Base-by-base conservation (phyloP, 148 eudicot genomes). In the Rhododendron vialii region DNA sequence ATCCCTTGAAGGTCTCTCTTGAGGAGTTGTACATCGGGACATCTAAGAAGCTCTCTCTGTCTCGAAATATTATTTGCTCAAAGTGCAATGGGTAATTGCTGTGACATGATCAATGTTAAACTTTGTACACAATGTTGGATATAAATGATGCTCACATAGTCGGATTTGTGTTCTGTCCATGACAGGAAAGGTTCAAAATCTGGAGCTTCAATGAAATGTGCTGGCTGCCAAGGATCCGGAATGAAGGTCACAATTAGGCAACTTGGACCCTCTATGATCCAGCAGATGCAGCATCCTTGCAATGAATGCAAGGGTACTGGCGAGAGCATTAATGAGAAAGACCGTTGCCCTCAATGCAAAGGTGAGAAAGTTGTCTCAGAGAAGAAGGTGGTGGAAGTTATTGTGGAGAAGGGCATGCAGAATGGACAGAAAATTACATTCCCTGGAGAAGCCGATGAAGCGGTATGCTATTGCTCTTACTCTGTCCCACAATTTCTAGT, bases 361-460 rank as follows among this genome's bases (percentile, higher is more conserved):
- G 98, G 95, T 14, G 93, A 94, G 84, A 94, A 94, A 86, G 94
- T 94, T 76, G 91, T 87, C 47, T 91, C 84, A 77, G 93, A 93
- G 86, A 94, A 93, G 88, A 94, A 94, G 87, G 95, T 94, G 30
- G 86, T 93, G 33, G 98, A 94, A 87, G 95, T 92, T 1, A 9
- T 76, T 59, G 94, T 93, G 4, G 98, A 94, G 83, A 94, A 94
- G 94, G 98, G 98, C 28, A 94, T 94, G 98, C 95, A 90, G 41
- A 86, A 92, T 84, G 93, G 92, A 7, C 95, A 93, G 89, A 92
- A 92, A 59, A 92, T 94, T 61, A 92, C 95, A 55, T 94, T 94
- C 84, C 91, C 92, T 18, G 97, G 97, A 24, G 97, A 90, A 84
- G 97, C 97, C 10, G 97, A 94, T 85, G 93, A 94, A 90, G 94